phyloP scores from a whole-genome alignment of 768 basidiomycete species.

The Strobilomyces dryophilus region DNA sequence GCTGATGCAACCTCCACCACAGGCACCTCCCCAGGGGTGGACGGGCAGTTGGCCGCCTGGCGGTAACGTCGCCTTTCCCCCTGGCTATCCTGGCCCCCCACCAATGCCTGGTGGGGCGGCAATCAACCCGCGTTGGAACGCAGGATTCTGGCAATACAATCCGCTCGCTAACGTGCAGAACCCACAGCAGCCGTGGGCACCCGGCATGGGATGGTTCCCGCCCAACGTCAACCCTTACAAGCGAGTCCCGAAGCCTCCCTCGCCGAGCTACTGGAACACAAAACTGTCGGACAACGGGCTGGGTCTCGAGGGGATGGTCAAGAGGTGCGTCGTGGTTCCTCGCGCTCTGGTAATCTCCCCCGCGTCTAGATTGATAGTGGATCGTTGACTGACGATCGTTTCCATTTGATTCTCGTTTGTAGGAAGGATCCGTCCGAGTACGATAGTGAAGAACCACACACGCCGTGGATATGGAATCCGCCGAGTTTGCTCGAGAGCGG shows the following conservation, averaged over 20 bases:
- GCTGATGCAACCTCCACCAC: conserved; percentile 27
- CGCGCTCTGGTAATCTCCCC: neutral
- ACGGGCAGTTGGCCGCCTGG: conserved; percentile 35
- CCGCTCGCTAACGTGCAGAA: conserved; percentile 33
- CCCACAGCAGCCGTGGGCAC: conserved; percentile 30
- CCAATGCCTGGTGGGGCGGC: conserved; percentile 51
- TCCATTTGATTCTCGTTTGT: neutral
- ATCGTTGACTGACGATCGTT: conserved; percentile 10
- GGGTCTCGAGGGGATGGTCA: conserved; percentile 60
- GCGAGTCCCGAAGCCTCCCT: conserved; percentile 54
- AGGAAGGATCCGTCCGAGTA: conserved; percentile 30
- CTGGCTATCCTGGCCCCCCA: conserved; percentile 43
- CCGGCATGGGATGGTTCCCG: conserved; percentile 28
- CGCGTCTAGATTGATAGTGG: neutral
- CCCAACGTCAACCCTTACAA: conserved; percentile 58
- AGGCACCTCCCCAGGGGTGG: conserved; percentile 32
- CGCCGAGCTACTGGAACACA: conserved; percentile 61
- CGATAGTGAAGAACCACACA: conserved; percentile 40
- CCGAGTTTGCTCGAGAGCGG: conserved; percentile 34
- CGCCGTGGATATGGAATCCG: conserved; percentile 77
- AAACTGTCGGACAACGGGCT: conserved; percentile 59
- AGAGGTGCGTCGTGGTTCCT: conserved; percentile 40
- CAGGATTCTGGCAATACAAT: conserved; percentile 51
- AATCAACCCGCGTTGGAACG: conserved; percentile 43
- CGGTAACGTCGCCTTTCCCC: conserved; percentile 26